Conservation (phyloP, 2,329 filamentous ascomycete genomes). For the Neurospora sp. region DNA sequence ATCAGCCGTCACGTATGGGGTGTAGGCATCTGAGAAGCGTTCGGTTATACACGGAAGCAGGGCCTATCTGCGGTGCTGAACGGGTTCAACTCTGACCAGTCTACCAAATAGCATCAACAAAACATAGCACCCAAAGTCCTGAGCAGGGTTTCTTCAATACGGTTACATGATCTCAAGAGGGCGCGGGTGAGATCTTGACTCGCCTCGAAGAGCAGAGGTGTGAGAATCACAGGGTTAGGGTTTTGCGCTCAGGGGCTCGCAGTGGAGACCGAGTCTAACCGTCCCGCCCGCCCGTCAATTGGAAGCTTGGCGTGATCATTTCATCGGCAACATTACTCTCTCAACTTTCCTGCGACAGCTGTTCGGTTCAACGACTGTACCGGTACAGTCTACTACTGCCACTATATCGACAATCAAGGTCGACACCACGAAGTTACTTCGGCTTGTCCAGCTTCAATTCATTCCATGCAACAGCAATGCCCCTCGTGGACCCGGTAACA, state of each 20-base stretch:
- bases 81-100: not conserved
- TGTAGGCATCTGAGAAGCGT: not conserved
- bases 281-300: not conserved
- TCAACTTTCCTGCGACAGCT: not conserved
- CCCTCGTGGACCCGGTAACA: conserved; percentile 23
- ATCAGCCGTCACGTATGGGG: not conserved
- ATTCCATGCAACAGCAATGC: conserved; percentile 14
- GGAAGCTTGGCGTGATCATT: not conserved
- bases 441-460: not conserved
- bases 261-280: not conserved
- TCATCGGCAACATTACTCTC: not conserved
- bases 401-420: not conserved
- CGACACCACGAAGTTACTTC: not conserved
- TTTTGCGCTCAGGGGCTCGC: not conserved
- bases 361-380: not conserved
- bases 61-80: not conserved
- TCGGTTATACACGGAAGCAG: not conserved
- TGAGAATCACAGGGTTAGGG: not conserved
- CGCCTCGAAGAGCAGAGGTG: not conserved
- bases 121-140: not conserved
- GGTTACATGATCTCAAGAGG: no score
- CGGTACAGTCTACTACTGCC: not conserved
- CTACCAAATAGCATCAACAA: not conserved
- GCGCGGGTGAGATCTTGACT: not conserved
- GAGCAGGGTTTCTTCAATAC: not conserved